A percentile compares a stretch with the other conserved stretches of the same genome.
These are phyloP conservation scores for Lentinus brumalis DNA, from an alignment of 768 basidiomycete species.

Conservation along the genomic window DNA sequence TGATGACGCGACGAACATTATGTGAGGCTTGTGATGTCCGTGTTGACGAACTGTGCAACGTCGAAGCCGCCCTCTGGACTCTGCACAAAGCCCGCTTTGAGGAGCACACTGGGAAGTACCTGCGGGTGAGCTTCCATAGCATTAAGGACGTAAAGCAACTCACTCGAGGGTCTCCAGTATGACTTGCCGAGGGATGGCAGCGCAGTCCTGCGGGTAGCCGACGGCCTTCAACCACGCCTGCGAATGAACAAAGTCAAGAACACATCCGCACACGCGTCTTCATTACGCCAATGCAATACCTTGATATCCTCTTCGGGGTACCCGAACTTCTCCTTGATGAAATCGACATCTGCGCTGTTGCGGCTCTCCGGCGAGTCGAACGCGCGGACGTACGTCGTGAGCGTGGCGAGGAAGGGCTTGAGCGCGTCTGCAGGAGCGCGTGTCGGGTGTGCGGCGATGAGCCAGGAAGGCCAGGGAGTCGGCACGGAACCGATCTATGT, in stretches of 20 bases:
- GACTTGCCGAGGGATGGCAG: conserved; percentile 62
- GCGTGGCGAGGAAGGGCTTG: conserved; percentile 57
- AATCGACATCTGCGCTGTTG: conserved; percentile 62
- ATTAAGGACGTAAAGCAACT: conserved; percentile 21
- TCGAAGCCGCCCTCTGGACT: conserved; percentile 56
- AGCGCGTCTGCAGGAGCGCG: conserved; percentile 56
- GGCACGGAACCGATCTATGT: conserved; percentile 77
- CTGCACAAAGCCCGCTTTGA: conserved; percentile 75
- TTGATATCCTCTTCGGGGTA: conserved; percentile 83
- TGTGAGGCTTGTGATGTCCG: conserved; percentile 51
- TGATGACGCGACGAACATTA: conserved; percentile 20
- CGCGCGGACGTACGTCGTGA: conserved; percentile 63
- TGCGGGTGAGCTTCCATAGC: too few species aligned
- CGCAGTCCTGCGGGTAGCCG: conserved; percentile 68
- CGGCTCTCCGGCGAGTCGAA: conserved; percentile 68
- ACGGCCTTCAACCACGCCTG: conserved; percentile 87
- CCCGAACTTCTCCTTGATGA: conserved; percentile 77
- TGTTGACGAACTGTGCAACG: conserved; percentile 58
- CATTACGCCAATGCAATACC: conserved; percentile 36
- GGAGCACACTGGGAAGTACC: conserved; percentile 53
- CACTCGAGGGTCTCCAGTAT: conserved; percentile 73
- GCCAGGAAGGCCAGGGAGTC: conserved; percentile 98
- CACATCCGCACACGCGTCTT: too few species aligned
- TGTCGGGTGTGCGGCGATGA: conserved; percentile 83
- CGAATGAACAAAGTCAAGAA: too few species aligned